Evolutionary conservation across 495 filamentous ascomycete species (phyloP).

Genomic region (Beverwykella pulmonaria): DNA sequence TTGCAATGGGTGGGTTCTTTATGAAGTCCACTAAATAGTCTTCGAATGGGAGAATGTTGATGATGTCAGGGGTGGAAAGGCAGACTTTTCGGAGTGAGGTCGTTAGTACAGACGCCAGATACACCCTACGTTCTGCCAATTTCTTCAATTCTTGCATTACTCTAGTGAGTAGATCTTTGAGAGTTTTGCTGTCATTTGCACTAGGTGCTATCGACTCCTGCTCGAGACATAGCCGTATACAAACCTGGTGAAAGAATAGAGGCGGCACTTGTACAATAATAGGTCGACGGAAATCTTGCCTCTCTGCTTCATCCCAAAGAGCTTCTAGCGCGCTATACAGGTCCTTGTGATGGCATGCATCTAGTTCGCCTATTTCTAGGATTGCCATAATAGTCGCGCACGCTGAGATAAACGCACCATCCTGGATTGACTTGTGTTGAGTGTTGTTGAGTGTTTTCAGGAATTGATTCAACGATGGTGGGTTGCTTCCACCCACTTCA

Average conservation of each 20-base stretch:
- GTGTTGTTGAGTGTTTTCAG: slow-evolving; percentile 2
- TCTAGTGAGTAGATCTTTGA: slow-evolving; percentile 14
- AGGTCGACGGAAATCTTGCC: slow-evolving; percentile 45
- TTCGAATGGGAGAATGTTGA: slow-evolving; percentile 33
- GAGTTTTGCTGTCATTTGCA: not conserved
- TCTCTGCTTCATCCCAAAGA: slow-evolving; percentile 47
- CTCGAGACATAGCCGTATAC: slow-evolving; percentile 16
- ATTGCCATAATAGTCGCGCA: slow-evolving; percentile 8
- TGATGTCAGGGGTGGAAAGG: slow-evolving; percentile 18
- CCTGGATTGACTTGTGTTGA: slow-evolving; percentile 17
- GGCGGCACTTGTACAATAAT: slow-evolving; percentile 35
- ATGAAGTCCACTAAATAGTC: slow-evolving; percentile 40
- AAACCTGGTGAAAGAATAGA: slow-evolving; percentile 39
- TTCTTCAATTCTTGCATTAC: slow-evolving; percentile 31
- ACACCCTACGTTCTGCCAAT: slow-evolving; percentile 37
- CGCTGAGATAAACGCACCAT: slow-evolving; percentile 11
- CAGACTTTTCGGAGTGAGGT: slow-evolving; percentile 38
- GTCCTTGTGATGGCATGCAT: not conserved
- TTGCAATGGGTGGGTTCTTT: slow-evolving; percentile 41
- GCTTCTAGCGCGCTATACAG: slow-evolving; percentile 35
- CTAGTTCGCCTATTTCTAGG: slow-evolving; percentile 3
- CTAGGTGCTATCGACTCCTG: not conserved
- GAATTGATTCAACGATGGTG: slow-evolving; percentile 10
- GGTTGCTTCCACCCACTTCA: not conserved
- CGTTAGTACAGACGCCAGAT: slow-evolving; percentile 39